Percentiles rank a stretch among this genome's conserved stretches.
phyloP scores from a whole-genome alignment of 352 stramenopile species.

The Globisporangium parvum region DNA sequence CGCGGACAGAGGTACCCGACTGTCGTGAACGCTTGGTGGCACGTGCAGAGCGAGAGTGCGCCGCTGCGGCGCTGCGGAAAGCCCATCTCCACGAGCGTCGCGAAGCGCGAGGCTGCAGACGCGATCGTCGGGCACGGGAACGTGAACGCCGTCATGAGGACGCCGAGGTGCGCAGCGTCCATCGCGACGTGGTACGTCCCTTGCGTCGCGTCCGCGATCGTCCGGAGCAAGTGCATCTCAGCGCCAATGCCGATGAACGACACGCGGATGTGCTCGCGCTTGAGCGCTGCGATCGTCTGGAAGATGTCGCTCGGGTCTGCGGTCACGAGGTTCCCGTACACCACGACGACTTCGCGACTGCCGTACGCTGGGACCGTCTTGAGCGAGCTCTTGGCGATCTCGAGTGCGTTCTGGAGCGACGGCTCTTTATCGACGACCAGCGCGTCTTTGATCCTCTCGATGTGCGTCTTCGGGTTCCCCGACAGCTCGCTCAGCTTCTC shows the following conservation, averaged over 20 bases:
- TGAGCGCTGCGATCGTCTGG: constrained; percentile 87
- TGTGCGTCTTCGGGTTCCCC: constrained; percentile 84
- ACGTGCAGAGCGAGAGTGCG: constrained; percentile 78
- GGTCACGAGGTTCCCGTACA: constrained; percentile 94
- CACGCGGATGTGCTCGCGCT: constrained; percentile 88
- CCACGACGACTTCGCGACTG: constrained; percentile 89
- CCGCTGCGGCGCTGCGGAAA: constrained; percentile 74
- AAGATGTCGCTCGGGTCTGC: constrained; percentile 96
- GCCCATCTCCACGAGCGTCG: constrained; percentile 80
- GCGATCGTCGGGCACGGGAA: constrained; percentile 89
- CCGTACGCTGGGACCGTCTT: constrained; percentile 87
- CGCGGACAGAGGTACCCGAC: constrained; percentile 92
- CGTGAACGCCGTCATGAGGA: constrained; percentile 91
- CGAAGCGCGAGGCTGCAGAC: constrained; percentile 57
- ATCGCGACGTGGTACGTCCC: constrained; percentile 93
- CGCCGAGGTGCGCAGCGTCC: constrained; percentile 89
- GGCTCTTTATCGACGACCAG: constrained; percentile 78
- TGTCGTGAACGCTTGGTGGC: constrained; percentile 82
- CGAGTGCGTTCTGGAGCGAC: constrained; percentile 89
- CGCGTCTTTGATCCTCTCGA: constrained; percentile 63
- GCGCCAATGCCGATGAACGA: constrained; percentile 93
- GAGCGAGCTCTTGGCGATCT: constrained; percentile 87
- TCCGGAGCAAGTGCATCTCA: constrained; percentile 89
- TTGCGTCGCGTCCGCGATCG: constrained; percentile 88
- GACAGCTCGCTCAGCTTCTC: constrained; percentile 90